Evolutionary conservation across 2,329 filamentous ascomycete species (phyloP).

Genomic region (Aureobasidium melanogenum): DNA sequence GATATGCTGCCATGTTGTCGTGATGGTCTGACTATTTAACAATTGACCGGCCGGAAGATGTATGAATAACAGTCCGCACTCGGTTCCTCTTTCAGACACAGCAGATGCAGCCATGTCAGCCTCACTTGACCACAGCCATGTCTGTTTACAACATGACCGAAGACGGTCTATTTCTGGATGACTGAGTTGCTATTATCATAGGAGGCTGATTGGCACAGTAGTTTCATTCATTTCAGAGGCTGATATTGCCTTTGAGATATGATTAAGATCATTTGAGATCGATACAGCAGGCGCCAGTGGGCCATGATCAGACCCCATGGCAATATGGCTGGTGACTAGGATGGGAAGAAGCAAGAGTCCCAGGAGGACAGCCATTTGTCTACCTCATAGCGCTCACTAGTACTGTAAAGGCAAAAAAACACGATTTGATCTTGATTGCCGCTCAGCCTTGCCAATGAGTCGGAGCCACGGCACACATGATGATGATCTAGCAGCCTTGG

Average conservation of each 20-base stretch:
- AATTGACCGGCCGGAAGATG: not conserved
- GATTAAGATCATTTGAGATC: not conserved
- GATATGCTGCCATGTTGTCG: not conserved
- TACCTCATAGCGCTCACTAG: not conserved
- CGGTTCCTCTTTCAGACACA: not conserved
- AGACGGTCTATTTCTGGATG: not conserved
- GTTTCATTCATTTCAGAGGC: not conserved
- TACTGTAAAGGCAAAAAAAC: not conserved
- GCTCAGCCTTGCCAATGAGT: not conserved
- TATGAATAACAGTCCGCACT: not conserved
- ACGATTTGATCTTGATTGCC: not conserved
- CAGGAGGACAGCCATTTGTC: not conserved
- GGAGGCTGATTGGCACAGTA: not conserved
- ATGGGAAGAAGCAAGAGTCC: not conserved
- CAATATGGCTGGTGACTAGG: not conserved
- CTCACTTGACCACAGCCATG: not conserved
- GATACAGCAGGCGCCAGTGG: not conserved
- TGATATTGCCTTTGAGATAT: not conserved
- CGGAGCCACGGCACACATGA: not conserved
- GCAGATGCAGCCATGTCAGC: not conserved
- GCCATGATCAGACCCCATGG: not conserved
- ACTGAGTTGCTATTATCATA: not conserved
- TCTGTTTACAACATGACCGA: not conserved
- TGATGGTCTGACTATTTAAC: not conserved
- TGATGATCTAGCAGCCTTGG: not conserved